Evolutionary conservation across 2,329 filamentous ascomycete species (phyloP).

Genomic region (Exophiala oligosperma): DNA sequence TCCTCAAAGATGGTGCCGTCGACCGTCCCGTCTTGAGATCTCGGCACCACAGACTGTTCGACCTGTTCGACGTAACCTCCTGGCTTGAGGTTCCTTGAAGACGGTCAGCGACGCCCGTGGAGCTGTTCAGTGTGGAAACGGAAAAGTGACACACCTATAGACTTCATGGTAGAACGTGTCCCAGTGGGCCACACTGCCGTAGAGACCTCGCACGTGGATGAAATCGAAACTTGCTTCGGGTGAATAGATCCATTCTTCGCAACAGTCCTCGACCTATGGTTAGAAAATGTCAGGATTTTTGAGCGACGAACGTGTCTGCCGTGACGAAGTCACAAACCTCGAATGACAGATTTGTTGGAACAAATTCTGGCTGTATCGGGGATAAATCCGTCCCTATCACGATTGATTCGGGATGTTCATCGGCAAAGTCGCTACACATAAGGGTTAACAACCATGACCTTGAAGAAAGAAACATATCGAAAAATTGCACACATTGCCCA

Average conservation of each 20-base stretch:
- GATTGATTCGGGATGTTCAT: too few species aligned
- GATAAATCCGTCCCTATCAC: constrained; percentile 46
- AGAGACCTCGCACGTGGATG: background rate
- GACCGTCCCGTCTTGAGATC: too few species aligned
- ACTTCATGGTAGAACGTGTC: constrained; percentile 1
- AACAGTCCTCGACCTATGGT: background rate
- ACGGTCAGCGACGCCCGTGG: background rate
- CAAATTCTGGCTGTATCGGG: constrained; percentile 50
- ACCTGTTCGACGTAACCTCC: background rate
- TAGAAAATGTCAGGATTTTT: background rate
- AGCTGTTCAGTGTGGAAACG: background rate
- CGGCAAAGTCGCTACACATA: too few species aligned
- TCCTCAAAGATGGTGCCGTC: too few species aligned
- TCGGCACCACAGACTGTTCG: too few species aligned
- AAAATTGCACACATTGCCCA: too few species aligned
- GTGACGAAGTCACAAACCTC: too few species aligned
- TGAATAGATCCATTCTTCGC: background rate
- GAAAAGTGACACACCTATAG: background rate
- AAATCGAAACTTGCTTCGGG: background rate
- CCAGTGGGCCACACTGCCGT: too few species aligned
- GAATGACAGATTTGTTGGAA: constrained; percentile 25
- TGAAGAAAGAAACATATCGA: too few species aligned
- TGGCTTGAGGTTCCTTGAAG: background rate
- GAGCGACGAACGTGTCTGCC: too few species aligned
- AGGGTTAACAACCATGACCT: too few species aligned